Evolutionary conservation across 805 yeast genomes (phyloP), one percentile per base, ranked within the genome.

Genomic region (Kodamaea kakaduensis): DNA sequence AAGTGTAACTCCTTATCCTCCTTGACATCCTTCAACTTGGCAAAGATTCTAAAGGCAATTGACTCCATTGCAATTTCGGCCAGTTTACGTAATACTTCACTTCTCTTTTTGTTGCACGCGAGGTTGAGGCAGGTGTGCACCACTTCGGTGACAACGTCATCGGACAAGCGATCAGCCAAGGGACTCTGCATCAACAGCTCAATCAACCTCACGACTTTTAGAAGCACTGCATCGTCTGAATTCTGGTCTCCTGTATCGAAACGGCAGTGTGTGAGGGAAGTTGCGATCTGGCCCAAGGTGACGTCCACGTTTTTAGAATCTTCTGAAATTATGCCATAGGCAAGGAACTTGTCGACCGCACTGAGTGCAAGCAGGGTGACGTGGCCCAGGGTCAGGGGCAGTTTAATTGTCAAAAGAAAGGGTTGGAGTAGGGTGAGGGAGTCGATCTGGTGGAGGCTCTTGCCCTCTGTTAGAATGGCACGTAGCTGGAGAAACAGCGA

Each of bases 241-340:
- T 82, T 74, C 55, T 87, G 95, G 53, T 89, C 96, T 0, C 93
- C 83, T 2, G 96, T 96, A 64, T 93, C 97, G 55, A 93, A 93
- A 30, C 96, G 76, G 60, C 97, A 93, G 54, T 87, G 96, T 1
- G 97, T 85, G 43, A 93, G 69, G 0, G 97, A 75, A 20, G 76
- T 75, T 7, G 81, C 74, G 31, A 84, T 71, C 50, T 84, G 86
- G 12, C 78, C 73, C 42, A 85, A 59, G 1, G 83, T 73, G 31
- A 64, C 69, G 20, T 66, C 71, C 14, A 84, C 59, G 38, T 82
- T 80, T 19, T 67, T 62, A 4, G 87, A 77, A 2, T 61, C 50
- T 7, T 52, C 54, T 13, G 75, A 66, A n/a, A 93, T 69, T 20
- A 93, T 75, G 10, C 72, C 76, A 55, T 84, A 82, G 25, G 75